Conservation (phyloP, 2,329 filamentous ascomycete genomes). For the Paecilomyces dactylethromorphus region DNA sequence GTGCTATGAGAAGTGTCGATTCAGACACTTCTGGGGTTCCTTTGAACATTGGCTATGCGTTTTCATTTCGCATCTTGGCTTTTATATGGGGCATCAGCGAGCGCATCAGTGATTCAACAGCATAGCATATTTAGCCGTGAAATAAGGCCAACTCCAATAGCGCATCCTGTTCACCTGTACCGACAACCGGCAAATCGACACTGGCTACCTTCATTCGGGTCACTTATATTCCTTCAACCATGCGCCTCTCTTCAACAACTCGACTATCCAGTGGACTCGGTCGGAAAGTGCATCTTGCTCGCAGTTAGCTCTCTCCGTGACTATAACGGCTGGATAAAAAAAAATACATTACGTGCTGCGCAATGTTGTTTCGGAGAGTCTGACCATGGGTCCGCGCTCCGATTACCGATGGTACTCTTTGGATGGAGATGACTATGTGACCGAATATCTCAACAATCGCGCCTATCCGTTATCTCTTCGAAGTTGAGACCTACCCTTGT, state of each 20-base stretch:
- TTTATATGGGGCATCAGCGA: conserved; percentile 37
- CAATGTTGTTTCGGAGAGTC: too few species aligned
- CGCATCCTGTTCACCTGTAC: not conserved
- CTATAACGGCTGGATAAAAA: too few species aligned
- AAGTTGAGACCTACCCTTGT: not conserved
- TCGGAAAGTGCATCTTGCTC: too few species aligned
- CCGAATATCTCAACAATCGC: not conserved
- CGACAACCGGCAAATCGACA: not conserved
- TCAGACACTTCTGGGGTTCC: not conserved
- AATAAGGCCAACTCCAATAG: not conserved
- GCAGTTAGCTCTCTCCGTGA: too few species aligned
- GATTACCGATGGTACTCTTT: not conserved
- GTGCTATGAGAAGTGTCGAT: conserved; percentile 21
- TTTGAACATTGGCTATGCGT: conserved; percentile 21
- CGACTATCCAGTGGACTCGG: too few species aligned
- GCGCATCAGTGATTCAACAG: conserved; percentile 38
- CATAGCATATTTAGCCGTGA: conserved; percentile 16
- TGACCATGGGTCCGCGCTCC: too few species aligned
- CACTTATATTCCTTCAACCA: too few species aligned
- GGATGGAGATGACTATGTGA: not conserved
- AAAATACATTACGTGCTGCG: too few species aligned
- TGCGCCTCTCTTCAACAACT: too few species aligned
- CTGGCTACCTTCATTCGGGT: not conserved
- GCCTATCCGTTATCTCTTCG: not conserved
- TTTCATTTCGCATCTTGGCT: conserved; percentile 15